Evolutionary conservation across 2,329 filamentous ascomycete species (phyloP), one percentile per base, ranked within the genome.

Genomic region (Stromatinia cepivora): DNA sequence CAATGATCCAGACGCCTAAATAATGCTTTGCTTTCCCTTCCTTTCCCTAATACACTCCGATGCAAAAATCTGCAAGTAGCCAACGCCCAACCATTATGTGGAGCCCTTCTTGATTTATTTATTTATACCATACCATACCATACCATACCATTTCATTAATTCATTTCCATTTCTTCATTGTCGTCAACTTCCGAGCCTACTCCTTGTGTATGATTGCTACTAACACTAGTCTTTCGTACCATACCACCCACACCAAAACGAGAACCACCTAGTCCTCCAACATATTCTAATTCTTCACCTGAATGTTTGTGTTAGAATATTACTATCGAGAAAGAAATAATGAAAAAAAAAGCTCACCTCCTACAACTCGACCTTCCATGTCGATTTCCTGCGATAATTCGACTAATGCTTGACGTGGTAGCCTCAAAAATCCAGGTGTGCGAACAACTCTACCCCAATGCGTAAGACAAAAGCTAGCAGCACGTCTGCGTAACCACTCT

Each of bases 361-460:
- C 91, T 8, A 98, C 86, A 9, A 99, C 90, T 36, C 94, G 87
- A n/a, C 94, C 93, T 77, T 98, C 95, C 76, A 90, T 91, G 79
- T 97, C 93, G 56, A 97, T 92, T 78, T 97, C 94, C 79, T 97
- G 93, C 67, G 92, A 97, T 13, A 99, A 86, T 77, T 97, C 94
- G 69, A 98, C 91, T 69, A 99, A 84, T 31, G 92, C 92, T 66
- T 86, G 83, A 67, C 92, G 90, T 69, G 90, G 92, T 48, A 99
- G 84, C 63, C 87, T 89, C 70, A 93, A 85, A 82, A 98, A 99
- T 0, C 92, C 94, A 46, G 90, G 86, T 0, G 94, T 97, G 25
- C 95, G 89, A 31, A 98, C 95, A 39, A 99, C 88, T 59, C 95
- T 89, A 66, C 95, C 95, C 93, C 95, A 99, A 79, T 98, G 92